Base-by-base conservation (phyloP, 2,329 filamentous ascomycete genomes). In the Neoascochyta sp. region DNA sequence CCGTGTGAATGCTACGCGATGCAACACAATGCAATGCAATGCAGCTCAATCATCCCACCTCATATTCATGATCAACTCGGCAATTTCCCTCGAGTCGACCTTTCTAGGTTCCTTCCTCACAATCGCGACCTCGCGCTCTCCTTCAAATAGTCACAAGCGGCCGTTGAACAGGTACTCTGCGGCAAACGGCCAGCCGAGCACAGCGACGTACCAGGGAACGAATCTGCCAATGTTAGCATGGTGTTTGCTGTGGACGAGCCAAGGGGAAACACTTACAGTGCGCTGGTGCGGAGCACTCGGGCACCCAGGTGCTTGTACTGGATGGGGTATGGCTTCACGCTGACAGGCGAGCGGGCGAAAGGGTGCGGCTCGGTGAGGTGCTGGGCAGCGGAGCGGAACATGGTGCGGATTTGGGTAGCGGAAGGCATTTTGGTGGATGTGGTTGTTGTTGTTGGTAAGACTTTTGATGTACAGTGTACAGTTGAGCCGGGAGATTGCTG, bases 341-440 rank as follows among this genome's bases (percentile, higher is more conserved):
- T 43, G 2, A 50, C 29, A 1, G 59, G 55, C 36, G 52, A 54
- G 24, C 60, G 54, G 5, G 47, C 50, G 33, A 57, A 57, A 4
- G 60, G 60, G 40, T 63, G 60, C 2, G 58, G 52, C 28, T 64
- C 60, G 3, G 54, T 49, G 41, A 62, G 54, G 39, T 52, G 45
- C 36, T 48, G 49, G 14, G 59, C 36, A 12, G 55, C 48, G 29
- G 41, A 45, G 43, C 56, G 52, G 43, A 60, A 45, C 43, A 62
- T 53, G 32, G 41, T 25, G 37, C 54, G 51, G 29, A 44, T 43
- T 36, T 49, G 50, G 16, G 54, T 58, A 39, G 53, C 27, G 11
- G 52, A 56, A 22, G 56, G 54, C 56, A 61, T 60, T 29, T 34
- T 47, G 36, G 14, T 36, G 20, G 22, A 18, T 23, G 24, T 39